Conservation (phyloP, 2,329 filamentous ascomycete genomes). For the Aspergillus sp. region DNA sequence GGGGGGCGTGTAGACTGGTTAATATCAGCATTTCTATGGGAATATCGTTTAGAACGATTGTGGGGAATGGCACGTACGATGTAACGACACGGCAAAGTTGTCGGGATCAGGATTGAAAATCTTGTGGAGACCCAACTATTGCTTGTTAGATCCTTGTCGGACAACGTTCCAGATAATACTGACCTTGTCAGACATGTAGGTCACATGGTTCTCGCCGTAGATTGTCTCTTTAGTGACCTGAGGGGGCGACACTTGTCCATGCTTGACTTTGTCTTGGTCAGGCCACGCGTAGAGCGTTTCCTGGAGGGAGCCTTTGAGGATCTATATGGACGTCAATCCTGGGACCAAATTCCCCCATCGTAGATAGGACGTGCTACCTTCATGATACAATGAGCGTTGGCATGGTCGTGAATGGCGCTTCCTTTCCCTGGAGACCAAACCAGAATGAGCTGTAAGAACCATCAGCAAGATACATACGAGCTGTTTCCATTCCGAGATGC, state of each 20-base stretch:
- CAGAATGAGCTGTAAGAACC: constrained; percentile 66
- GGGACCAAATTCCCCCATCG: too few relatives aligned
- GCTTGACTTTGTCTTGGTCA: constrained; percentile 42
- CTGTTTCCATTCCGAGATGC: background rate
- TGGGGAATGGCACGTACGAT: constrained; percentile 52
- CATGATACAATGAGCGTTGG: constrained; percentile 90
- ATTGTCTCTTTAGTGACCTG: constrained; percentile 64
- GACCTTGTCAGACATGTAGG: constrained; percentile 81
- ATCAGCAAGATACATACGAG: constrained; percentile 7
- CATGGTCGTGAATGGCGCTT: constrained; percentile 84
- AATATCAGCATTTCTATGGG: background rate
- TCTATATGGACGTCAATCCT: constrained; percentile 38
- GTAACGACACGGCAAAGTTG: constrained; percentile 79
- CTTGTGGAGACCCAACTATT: constrained; percentile 74
- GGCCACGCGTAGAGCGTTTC: constrained; percentile 83
- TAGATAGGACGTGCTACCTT: constrained; percentile 47
- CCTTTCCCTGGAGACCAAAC: constrained; percentile 85
- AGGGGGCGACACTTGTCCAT: constrained; percentile 54
- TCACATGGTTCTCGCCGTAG: constrained; percentile 70
- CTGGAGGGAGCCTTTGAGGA: constrained; percentile 72
- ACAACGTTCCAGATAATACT: constrained; percentile 8
- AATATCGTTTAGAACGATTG: too few relatives aligned
- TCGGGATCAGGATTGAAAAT: constrained; percentile 71
- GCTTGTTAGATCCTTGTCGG: constrained; percentile 1
- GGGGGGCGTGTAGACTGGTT: constrained; percentile 74